Conservation (phyloP, 352 stramenopile genomes). For the Globisporangium solare region DNA sequence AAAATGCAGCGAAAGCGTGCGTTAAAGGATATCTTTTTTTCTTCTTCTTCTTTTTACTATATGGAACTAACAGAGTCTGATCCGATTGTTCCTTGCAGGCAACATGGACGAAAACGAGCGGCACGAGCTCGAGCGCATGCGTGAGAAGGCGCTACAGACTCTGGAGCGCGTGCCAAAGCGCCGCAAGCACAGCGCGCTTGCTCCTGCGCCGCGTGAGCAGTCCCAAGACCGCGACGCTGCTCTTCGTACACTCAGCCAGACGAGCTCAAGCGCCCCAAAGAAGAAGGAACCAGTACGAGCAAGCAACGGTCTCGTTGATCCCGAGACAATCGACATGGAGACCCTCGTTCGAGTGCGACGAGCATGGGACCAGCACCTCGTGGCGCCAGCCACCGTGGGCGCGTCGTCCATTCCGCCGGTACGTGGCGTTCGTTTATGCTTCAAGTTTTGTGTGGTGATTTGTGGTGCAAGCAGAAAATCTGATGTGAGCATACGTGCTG, state of each 20-base stretch:
- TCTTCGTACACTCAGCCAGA: too few relatives aligned
- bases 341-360: constrained; percentile 21
- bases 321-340: constrained; percentile 29
- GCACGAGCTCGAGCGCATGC: not conserved
- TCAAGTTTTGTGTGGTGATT: not conserved
- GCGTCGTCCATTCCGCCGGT: constrained; percentile 32
- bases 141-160: constrained; percentile 1
- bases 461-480: not conserved
- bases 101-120: constrained; percentile 7
- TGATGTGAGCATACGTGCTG: not conserved
- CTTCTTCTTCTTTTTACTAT: too few relatives aligned
- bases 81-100: not conserved
- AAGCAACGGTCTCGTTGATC: constrained; percentile 15
- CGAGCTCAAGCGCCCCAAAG: too few relatives aligned
- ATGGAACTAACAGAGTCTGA: not conserved
- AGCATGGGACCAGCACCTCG: constrained; percentile 24
- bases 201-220: too few relatives aligned
- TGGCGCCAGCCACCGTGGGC: constrained; percentile 11
- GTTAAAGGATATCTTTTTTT: not conserved
- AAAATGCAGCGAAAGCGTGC: constrained; percentile 13
- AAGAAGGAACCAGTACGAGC: too few relatives aligned
- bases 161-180: not conserved
- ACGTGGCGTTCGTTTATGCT: not conserved
- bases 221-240: not conserved
- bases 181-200: not conserved